phyloP scores from a whole-genome alignment of 805 yeast species.

The Nakazawaea peltata region DNA sequence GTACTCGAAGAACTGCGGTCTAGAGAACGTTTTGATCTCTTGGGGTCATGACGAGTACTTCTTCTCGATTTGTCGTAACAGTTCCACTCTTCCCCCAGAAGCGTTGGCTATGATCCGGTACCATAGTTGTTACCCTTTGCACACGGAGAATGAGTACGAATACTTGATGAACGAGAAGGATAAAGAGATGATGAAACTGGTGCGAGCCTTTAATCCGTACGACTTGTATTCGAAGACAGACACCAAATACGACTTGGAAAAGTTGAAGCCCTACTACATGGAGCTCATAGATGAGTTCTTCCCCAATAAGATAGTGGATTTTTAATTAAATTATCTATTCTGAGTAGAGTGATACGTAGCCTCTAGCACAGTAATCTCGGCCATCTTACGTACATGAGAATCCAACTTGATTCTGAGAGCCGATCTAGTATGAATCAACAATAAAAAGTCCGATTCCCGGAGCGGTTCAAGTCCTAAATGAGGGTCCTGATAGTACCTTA shows the following conservation, averaged over 20 bases:
- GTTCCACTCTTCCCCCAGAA: conserved; percentile 55
- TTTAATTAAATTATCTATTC: too few relatives aligned
- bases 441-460: too few relatives aligned
- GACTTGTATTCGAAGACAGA: conserved; percentile 62
- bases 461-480: too few relatives aligned
- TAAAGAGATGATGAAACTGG: conserved; percentile 51
- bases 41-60: conserved; percentile 81
- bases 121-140: conserved; percentile 75
- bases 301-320: conserved; percentile 48
- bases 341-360: too few relatives aligned
- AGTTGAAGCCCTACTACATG: conserved; percentile 48
- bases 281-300: conserved; percentile 63
- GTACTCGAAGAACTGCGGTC: conserved; percentile 55
- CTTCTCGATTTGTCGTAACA: conserved; percentile 63
- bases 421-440: too few relatives aligned
- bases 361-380: conserved; percentile 3
- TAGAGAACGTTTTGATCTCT: conserved; percentile 62
- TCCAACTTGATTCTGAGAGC: conserved; percentile 4
- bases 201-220: conserved; percentile 57
- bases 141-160: conserved; percentile 57
- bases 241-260: conserved; percentile 35
- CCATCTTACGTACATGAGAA: conserved; percentile 3
- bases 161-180: conserved; percentile 61
- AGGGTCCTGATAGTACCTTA: too few relatives aligned
- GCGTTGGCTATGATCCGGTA: conserved; percentile 69